Evolutionary conservation across 129 eudicot genomes (phyloP).

Genomic region (Lonicera japonica): DNA sequence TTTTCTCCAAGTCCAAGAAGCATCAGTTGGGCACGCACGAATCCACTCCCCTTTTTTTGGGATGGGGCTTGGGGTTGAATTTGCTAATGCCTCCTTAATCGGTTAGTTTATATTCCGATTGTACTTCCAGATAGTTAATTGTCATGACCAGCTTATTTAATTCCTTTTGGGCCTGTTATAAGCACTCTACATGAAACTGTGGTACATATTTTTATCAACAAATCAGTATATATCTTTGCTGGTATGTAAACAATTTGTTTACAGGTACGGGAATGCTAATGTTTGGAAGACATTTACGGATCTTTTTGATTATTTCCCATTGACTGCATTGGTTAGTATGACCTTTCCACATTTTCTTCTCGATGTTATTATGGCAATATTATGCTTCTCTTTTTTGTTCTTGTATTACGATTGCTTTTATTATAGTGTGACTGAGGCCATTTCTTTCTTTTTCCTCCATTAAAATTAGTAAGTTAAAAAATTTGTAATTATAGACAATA

Average conservation of each 20-base stretch:
- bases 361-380: background rate
- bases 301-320: slow-evolving; percentile 69
- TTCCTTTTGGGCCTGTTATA: background rate
- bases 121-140: no score
- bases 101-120: no score
- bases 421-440: no score
- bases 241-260: background rate
- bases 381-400: background rate
- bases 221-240: background rate
- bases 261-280: slow-evolving; percentile 76
- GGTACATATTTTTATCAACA: background rate
- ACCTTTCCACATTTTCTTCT: background rate
- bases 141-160: slow-evolving; percentile 2
- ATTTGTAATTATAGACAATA: no score
- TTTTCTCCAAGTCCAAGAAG: no score
- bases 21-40: no score
- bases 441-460: background rate
- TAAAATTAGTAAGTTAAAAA: no score
- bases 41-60: no score
- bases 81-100: no score
- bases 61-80: no score
- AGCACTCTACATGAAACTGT: no score
- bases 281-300: slow-evolving; percentile 81
- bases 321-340: slow-evolving; percentile 70
- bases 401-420: background rate